These are phyloP conservation scores for Pluteus cervinus DNA, from an alignment of 768 basidiomycete species.

Conservation along the genomic window DNA sequence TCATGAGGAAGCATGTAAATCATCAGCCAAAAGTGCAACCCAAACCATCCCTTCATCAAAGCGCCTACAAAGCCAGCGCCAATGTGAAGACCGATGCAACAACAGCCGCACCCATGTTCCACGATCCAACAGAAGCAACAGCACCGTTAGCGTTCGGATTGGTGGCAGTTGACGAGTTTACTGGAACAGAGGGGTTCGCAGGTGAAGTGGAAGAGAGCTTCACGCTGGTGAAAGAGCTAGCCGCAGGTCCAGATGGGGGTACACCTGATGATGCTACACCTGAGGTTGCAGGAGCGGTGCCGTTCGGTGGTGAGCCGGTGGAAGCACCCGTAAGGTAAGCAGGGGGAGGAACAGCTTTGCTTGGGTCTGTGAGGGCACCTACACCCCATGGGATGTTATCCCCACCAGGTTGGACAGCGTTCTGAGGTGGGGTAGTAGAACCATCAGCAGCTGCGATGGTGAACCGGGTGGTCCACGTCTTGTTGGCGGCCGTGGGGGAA, in stretches of 20 bases:
- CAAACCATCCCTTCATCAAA: no score
- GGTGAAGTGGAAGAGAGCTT: not conserved
- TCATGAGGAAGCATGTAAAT: no score
- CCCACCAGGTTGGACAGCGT: constrained; percentile 46
- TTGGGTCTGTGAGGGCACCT: constrained; percentile 48
- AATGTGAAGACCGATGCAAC: constrained; percentile 4
- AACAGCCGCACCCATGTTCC: constrained; percentile 6
- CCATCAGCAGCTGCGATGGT: constrained; percentile 53
- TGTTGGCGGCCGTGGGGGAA: constrained; percentile 29
- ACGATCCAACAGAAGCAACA: not conserved
- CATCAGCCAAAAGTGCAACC: no score
- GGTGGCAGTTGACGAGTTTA: constrained; percentile 4
- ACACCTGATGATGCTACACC: constrained; percentile 3
- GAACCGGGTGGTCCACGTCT: constrained; percentile 74
- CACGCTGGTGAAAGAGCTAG: no score
- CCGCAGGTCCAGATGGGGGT: no score
- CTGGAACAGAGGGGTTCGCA: constrained; percentile 3
- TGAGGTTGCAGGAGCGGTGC: constrained; percentile 4
- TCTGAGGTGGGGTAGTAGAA: constrained; percentile 38
- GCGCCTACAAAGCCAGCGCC: constrained; percentile 2
- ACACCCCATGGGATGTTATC: constrained; percentile 61
- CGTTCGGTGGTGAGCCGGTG: constrained; percentile 6
- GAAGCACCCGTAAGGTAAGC: constrained; percentile 13
- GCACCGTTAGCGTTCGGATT: constrained; percentile 8
- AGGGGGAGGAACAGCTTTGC: constrained; percentile 33